These are phyloP conservation scores for Dioscorea dumetorum DNA, from an alignment of 106 monocot species.

Conservation along the genomic window DNA sequence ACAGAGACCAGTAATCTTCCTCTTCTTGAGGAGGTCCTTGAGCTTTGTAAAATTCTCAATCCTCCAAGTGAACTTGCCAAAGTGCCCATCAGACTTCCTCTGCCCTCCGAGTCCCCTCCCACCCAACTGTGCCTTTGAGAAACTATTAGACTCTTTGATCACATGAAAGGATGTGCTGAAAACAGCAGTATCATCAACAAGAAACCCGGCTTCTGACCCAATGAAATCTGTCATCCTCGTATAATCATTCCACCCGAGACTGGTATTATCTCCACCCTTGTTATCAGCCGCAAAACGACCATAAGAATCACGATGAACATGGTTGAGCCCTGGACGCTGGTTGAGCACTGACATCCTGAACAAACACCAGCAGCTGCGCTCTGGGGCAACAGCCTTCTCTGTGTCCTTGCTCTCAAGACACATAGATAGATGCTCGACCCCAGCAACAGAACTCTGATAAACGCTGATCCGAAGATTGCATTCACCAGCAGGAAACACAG, in stretches of 20 bases:
- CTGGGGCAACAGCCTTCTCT: conserved; percentile 39
- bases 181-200: conserved; percentile 61
- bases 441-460: conserved; percentile 69
- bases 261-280: conserved; percentile 74
- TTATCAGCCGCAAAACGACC: conserved; percentile 83
- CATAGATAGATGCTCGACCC: conserved; percentile 70
- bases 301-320: conserved; percentile 83
- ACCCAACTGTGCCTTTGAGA: conserved; percentile 41
- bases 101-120: conserved; percentile 32
- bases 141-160: conserved; percentile 74
- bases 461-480: conserved; percentile 85
- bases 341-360: conserved; percentile 82
- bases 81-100: conserved; percentile 80
- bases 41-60: conserved; percentile 90
- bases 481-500: conserved; percentile 76
- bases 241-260: conserved; percentile 94
- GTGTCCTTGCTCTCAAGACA: conserved; percentile 96
- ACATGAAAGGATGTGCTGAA: conserved; percentile 87
- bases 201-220: conserved; percentile 40
- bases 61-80: conserved; percentile 92
- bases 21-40: conserved; percentile 94
- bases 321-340: conserved; percentile 49
- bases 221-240: conserved; percentile 80
- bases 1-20: conserved; percentile 90
- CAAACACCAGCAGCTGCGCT: conserved; percentile 91